These are phyloP conservation scores for Clitocybe nebularis DNA, from an alignment of 1,284 basidiomycete species.

Conservation along the genomic window DNA sequence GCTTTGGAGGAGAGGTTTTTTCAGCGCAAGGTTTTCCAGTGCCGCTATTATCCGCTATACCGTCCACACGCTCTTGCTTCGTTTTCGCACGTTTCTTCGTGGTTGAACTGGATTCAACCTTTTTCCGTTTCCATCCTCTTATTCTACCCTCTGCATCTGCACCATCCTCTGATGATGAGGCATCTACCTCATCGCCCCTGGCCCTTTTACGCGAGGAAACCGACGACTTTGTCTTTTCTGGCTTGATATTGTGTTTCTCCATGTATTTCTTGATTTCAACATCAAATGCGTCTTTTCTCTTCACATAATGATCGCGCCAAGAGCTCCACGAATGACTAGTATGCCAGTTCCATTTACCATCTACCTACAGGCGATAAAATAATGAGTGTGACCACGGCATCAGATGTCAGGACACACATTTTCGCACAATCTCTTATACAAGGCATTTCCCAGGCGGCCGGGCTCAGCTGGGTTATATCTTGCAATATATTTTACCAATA, in stretches of 20 bases:
- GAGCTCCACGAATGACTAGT: conserved; percentile 44
- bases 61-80: conserved; percentile 3
- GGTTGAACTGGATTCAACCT: no score
- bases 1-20: no score
- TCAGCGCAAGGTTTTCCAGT: no score
- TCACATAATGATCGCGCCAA: conserved; percentile 53
- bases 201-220: conserved; percentile 6
- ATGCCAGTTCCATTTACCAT: conserved; percentile 39
- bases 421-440: conserved; percentile 38
- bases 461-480: conserved; percentile 26
- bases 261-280: conserved; percentile 32
- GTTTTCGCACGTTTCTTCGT: conserved; percentile 5
- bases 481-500: conserved; percentile 40
- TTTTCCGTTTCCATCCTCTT: conserved; percentile 12
- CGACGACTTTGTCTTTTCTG: conserved; percentile 4
- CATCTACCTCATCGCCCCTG: not conserved
- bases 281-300: conserved; percentile 37
- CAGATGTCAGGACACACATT: conserved; percentile 26
- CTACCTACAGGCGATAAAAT: conserved; percentile 18
- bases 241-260: conserved; percentile 20
- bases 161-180: not conserved
- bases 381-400: not conserved
- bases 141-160: not conserved
- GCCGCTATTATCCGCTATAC: not conserved
- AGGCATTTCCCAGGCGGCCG: conserved; percentile 37